These are phyloP conservation scores for Candida koratica DNA, from an alignment of 805 yeast genomes.

Conservation along the genomic window DNA sequence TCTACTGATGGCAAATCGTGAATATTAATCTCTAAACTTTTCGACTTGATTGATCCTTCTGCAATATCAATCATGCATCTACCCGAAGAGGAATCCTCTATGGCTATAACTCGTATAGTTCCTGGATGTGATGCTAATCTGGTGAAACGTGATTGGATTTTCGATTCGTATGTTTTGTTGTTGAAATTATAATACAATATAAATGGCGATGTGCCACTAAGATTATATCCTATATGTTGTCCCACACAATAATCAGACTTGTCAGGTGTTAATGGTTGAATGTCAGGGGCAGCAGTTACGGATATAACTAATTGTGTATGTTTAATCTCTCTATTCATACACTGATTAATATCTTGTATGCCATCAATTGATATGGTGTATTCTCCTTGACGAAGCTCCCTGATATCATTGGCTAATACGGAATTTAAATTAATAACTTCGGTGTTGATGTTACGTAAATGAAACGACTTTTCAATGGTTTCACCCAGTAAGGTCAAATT, in stretches of 20 bases:
- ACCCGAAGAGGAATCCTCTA: slow-evolving; percentile 69
- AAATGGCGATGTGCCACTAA: slow-evolving; percentile 81
- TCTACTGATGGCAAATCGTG: slow-evolving; percentile 70
- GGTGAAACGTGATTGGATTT: slow-evolving; percentile 44
- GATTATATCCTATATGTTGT: slow-evolving; percentile 71
- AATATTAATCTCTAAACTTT: slow-evolving; percentile 30
- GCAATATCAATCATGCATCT: slow-evolving; percentile 67
- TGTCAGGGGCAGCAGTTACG: slow-evolving; percentile 74
- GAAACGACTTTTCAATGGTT: slow-evolving; percentile 47
- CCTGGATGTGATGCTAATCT: slow-evolving; percentile 85
- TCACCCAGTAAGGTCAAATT: slow-evolving; percentile 52
- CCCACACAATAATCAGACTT: slow-evolving; percentile 77
- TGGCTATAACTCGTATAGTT: slow-evolving; percentile 56
- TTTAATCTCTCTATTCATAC: slow-evolving; percentile 46
- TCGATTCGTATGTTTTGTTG: slow-evolving; percentile 54
- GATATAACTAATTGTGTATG: slow-evolving; percentile 47
- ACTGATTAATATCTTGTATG: slow-evolving; percentile 67
- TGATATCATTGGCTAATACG: not conserved
- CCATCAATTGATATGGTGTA: slow-evolving; percentile 57
- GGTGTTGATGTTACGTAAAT: slow-evolving; percentile 39
- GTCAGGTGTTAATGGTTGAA: slow-evolving; percentile 31
- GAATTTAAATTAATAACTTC: slow-evolving; percentile 10
- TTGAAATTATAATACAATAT: slow-evolving; percentile 71
- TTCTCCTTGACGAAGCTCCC: slow-evolving; percentile 51
- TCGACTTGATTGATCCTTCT: slow-evolving; percentile 25